phyloP scores from a whole-genome alignment of 2,329 filamentous ascomycete species.

The Pyricularia sp. region DNA sequence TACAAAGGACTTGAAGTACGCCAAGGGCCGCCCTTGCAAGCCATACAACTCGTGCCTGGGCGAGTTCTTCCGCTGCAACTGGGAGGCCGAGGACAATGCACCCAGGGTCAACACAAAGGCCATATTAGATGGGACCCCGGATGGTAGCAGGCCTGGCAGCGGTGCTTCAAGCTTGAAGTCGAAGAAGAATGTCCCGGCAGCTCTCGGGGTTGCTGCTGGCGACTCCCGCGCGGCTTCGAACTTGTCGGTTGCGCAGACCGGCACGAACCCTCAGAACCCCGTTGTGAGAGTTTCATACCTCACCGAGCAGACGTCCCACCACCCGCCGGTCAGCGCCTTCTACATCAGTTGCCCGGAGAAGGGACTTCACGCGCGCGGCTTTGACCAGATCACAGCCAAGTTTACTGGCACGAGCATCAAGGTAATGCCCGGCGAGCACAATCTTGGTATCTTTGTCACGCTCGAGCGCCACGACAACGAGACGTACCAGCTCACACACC shows the following conservation, averaged over 20 bases:
- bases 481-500: slow-evolving; percentile 91
- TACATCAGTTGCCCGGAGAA: slow-evolving; percentile 88
- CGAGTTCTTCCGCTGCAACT: slow-evolving; percentile 97
- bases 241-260: slow-evolving; percentile 41
- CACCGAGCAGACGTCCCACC: slow-evolving; percentile 96
- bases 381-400: slow-evolving; percentile 93
- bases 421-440: slow-evolving; percentile 85
- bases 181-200: slow-evolving; percentile 19
- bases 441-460: slow-evolving; percentile 90
- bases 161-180: slow-evolving; percentile 39
- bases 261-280: slow-evolving; percentile 29
- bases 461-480: slow-evolving; percentile 73
- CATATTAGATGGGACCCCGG: slow-evolving; percentile 19
- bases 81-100: slow-evolving; percentile 78
- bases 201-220: slow-evolving; percentile 2
- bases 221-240: slow-evolving; percentile 38
- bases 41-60: slow-evolving; percentile 96
- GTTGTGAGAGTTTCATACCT: slow-evolving; percentile 81
- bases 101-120: slow-evolving; percentile 50
- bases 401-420: slow-evolving; percentile 94
- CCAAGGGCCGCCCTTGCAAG: slow-evolving; percentile 97
- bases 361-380: slow-evolving; percentile 79
- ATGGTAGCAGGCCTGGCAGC: slow-evolving; percentile 25
- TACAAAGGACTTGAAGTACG: slow-evolving; percentile 97
- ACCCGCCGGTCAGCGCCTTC: slow-evolving; percentile 94